These are phyloP conservation scores for Pilobolus umbonatus DNA, from an alignment of 192 early-diverging fungal species.

Conservation along the genomic window DNA sequence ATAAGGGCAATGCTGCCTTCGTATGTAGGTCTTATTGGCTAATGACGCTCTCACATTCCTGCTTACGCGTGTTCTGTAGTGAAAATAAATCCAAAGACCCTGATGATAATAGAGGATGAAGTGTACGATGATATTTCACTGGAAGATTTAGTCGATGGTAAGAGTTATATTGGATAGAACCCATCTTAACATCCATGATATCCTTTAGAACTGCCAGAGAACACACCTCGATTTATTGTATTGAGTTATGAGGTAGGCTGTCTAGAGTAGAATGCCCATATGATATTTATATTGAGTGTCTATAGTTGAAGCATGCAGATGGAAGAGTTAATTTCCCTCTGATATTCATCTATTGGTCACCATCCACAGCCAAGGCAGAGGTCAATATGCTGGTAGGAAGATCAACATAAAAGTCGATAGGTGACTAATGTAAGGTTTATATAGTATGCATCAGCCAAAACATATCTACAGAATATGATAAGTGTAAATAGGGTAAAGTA, in stretches of 20 bases:
- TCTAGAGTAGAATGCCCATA: background rate
- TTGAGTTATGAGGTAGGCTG: constrained; percentile 50
- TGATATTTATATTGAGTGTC: constrained; percentile 8
- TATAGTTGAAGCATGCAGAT: constrained; percentile 49
- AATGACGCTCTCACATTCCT: background rate
- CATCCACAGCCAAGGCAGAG: constrained; percentile 38
- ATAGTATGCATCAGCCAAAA: constrained; percentile 64
- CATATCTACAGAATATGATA: constrained; percentile 51
- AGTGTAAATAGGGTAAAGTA: constrained; percentile 57
- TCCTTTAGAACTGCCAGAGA: constrained; percentile 51
- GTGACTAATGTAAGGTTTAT: background rate
- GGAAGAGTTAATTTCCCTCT: constrained; percentile 73
- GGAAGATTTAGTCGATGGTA: constrained; percentile 56
- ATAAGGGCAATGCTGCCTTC: constrained; percentile 46
- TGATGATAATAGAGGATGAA: constrained; percentile 50
- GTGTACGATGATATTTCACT: constrained; percentile 38
- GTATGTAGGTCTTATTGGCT: constrained; percentile 38
- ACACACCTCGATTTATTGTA: constrained; percentile 57
- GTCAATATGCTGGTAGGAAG: constrained; percentile 41
- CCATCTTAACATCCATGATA: background rate
- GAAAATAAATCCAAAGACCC: constrained; percentile 45
- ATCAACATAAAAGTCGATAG: background rate
- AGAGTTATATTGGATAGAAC: background rate
- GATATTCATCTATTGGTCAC: constrained; percentile 65
- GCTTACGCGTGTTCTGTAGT: constrained; percentile 27